These are phyloP conservation scores for Ophiostoma sp. DNA, from an alignment of 2,329 filamentous ascomycete genomes.

Conservation along the genomic window DNA sequence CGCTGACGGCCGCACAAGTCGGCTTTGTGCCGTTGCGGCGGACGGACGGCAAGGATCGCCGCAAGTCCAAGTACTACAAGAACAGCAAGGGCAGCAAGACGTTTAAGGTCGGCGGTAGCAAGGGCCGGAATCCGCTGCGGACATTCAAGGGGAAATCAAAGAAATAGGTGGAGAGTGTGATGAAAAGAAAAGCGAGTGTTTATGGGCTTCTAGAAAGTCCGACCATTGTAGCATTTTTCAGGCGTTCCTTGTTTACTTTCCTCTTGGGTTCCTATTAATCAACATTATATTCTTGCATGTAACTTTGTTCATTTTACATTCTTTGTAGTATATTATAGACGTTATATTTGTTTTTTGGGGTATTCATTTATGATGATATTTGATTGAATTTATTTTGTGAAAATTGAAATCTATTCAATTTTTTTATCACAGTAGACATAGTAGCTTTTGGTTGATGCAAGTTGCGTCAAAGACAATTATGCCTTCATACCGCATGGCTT, in stretches of 20 bases:
- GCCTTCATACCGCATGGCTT: neutral
- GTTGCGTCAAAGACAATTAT: neutral
- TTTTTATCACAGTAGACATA: neutral
- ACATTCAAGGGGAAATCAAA: conserved; percentile 29
- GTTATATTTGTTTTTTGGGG: neutral
- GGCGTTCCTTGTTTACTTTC: neutral
- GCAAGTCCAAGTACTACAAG: conserved; percentile 50
- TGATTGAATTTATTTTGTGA: neutral
- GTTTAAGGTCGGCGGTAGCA: conserved; percentile 20
- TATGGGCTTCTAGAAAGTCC: neutral
- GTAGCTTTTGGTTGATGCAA: neutral
- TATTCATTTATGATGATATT: neutral
- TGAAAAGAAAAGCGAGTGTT: neutral
- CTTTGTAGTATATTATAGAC: neutral
- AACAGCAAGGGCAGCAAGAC: conserved; percentile 49
- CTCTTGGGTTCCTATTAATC: neutral
- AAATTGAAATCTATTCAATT: too few species aligned
- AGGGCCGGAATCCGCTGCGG: conserved; percentile 29
- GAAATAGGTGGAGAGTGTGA: neutral
- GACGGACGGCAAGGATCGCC: conserved; percentile 51
- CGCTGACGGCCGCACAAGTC: conserved; percentile 63
- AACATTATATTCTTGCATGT: neutral
- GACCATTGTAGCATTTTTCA: conserved; percentile 9
- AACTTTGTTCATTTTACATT: neutral
- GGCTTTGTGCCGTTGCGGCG: conserved; percentile 74